These are phyloP conservation scores for Epichloe festucae DNA, from an alignment of 2,329 filamentous ascomycete species.

Conservation along the genomic window DNA sequence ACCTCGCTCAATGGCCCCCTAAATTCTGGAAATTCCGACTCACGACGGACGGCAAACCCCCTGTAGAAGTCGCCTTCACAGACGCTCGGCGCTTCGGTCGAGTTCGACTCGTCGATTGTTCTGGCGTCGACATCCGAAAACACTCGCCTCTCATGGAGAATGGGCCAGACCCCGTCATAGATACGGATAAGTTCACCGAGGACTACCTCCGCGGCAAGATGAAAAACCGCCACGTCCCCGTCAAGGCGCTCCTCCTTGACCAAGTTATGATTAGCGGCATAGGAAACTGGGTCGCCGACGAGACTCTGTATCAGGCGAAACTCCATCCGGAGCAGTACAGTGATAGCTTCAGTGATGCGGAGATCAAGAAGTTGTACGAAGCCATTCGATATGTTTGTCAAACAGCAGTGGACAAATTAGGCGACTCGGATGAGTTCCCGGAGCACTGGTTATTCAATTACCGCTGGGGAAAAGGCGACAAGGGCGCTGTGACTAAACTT, in stretches of 20 bases:
- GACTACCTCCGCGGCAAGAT: slow-evolving; percentile 63
- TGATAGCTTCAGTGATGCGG: slow-evolving; percentile 60
- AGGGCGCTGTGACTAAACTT: slow-evolving; percentile 49
- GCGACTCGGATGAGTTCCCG: slow-evolving; percentile 74
- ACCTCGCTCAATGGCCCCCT: slow-evolving; percentile 65
- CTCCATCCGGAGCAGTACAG: slow-evolving; percentile 91
- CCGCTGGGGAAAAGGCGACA: slow-evolving; percentile 83
- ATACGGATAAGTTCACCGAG: slow-evolving; percentile 63
- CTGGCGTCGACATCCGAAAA: slow-evolving; percentile 61
- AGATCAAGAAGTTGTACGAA: slow-evolving; percentile 59
- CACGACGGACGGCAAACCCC: slow-evolving; percentile 44
- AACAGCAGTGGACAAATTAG: slow-evolving; percentile 64
- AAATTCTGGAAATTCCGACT: slow-evolving; percentile 81
- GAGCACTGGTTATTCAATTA: slow-evolving; percentile 79
- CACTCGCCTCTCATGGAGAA: slow-evolving; percentile 76
- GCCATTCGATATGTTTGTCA: slow-evolving; percentile 68
- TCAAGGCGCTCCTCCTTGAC: slow-evolving; percentile 81
- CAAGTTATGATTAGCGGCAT: slow-evolving; percentile 84
- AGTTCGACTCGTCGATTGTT: slow-evolving; percentile 70
- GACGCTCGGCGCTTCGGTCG: slow-evolving; percentile 70
- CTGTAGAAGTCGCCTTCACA: slow-evolving; percentile 61
- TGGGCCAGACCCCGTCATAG: slow-evolving; percentile 81
- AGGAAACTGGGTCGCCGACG: slow-evolving; percentile 95
- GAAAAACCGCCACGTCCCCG: slow-evolving; percentile 63
- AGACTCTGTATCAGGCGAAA: slow-evolving; percentile 78